A percentile compares a stretch with the other conserved stretches of the same genome.
Conservation (phyloP, 495 filamentous ascomycete genomes). For the Podospora didyma region DNA sequence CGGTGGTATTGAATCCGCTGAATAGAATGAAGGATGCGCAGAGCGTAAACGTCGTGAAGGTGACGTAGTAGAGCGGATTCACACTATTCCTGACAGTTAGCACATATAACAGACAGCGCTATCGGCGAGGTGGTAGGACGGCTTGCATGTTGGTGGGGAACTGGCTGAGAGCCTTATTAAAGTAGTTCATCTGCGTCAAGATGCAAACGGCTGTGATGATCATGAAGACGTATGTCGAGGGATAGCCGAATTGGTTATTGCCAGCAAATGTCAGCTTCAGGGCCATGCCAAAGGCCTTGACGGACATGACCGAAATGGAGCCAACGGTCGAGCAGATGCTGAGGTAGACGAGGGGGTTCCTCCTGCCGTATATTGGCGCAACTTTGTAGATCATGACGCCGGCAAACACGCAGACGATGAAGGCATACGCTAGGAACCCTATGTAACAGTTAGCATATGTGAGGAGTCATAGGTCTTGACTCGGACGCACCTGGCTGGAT, state of each 20-base stretch:
- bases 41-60: slow-evolving; percentile 95
- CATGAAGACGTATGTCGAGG: slow-evolving; percentile 94
- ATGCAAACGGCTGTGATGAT: slow-evolving; percentile 92
- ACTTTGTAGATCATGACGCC: slow-evolving; percentile 94
- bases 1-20: slow-evolving; percentile 93
- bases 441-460: slow-evolving; percentile 24
- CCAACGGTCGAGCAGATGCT: slow-evolving; percentile 97
- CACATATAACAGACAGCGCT: slow-evolving; percentile 10
- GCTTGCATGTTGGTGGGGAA: slow-evolving; percentile 94
- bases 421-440: slow-evolving; percentile 87
- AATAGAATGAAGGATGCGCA: slow-evolving; percentile 97
- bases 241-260: slow-evolving; percentile 89
- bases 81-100: slow-evolving; percentile 61
- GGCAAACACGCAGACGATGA: slow-evolving; percentile 73
- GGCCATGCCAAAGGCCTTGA: slow-evolving; percentile 96
- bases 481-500: slow-evolving; percentile 71
- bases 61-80: slow-evolving; percentile 98
- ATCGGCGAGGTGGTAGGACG: too few relatives aligned
- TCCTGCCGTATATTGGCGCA: slow-evolving; percentile 82
- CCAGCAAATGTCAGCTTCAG: slow-evolving; percentile 87
- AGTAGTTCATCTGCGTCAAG: slow-evolving; percentile 98
- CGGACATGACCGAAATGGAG: slow-evolving; percentile 95
- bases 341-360: slow-evolving; percentile 91
- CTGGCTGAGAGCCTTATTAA: slow-evolving; percentile 96
- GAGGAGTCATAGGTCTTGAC: background rate